Evolutionary conservation across 768 basidiomycete genomes (phyloP), one percentile per base, ranked within the genome.

Genomic region (Leccinum obscurum): DNA sequence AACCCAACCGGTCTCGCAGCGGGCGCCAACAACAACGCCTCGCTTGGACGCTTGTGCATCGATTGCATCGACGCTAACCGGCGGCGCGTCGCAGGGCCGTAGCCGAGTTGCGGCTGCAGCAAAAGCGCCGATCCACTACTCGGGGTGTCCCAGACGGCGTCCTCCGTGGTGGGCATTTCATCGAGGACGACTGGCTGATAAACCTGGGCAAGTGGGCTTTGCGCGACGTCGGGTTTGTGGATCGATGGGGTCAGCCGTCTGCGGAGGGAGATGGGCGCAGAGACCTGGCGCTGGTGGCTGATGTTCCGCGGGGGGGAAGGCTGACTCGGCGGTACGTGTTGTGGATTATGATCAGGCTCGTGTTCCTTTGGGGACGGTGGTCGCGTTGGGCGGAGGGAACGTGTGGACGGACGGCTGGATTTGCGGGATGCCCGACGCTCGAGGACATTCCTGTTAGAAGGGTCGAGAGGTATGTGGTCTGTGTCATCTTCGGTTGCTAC

Each of bases 151-250:
- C 60, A 61, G 9, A 54, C 59, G 14, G 77, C 74, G 58, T 78
- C 77, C 49, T 74, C 69, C 2, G 68, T 67, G 8, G 76, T 73
- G 20, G 78, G 51, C 11, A 20, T 73, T 2, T 84, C 82, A 54
- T 86, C 83, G 15, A 89, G 75, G 6, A 85, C 56, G 20, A 92
- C 62, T 13, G 90, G 88, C 57, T 87, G 87, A 69, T 83, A 93
- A 14, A 90, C 77, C 68, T 90, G 89, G 2, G 89, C 89, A 3
- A 93, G 78, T 15, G 92, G 90, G 53, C 73, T 78, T 17, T 80
- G 79, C 2, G 72, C 64, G 10, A 68, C 53, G 28, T 74, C 74
- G 6, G 53, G 34, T 56, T 53, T 69, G 34, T 63, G 62, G 26
- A 55, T 44, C 26, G 69, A 72, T 6, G 72, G 55, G 24, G 58